A percentile compares a stretch with the other conserved stretches of the same genome.
These are phyloP conservation scores for Monosporozyma aerobia DNA, from an alignment of 805 yeast species.

Conservation along the genomic window DNA sequence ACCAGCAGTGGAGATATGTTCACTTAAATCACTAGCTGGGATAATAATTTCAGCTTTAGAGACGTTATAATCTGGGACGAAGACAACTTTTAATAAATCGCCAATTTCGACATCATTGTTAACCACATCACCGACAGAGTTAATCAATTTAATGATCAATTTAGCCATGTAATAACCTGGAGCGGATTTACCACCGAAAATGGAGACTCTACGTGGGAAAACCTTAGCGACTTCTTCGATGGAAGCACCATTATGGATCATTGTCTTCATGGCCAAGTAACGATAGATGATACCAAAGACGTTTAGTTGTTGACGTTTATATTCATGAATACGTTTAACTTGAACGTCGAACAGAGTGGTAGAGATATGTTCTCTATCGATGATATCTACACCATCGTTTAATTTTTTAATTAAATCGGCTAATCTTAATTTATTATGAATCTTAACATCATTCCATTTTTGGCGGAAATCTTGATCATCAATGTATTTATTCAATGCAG, in stretches of 20 bases:
- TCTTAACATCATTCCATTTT: slow-evolving; percentile 65
- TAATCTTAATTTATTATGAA: slow-evolving; percentile 56
- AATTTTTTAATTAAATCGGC: slow-evolving; percentile 56
- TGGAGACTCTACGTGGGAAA: slow-evolving; percentile 64
- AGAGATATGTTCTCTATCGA: slow-evolving; percentile 45
- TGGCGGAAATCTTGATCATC: slow-evolving; percentile 60
- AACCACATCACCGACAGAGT: slow-evolving; percentile 70
- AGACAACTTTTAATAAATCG: slow-evolving; percentile 74
- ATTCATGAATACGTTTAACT: slow-evolving; percentile 92
- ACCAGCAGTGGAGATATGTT: slow-evolving; percentile 95
- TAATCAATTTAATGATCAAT: slow-evolving; percentile 76
- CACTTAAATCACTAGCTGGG: slow-evolving; percentile 85
- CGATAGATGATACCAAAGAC: slow-evolving; percentile 83
- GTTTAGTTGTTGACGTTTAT: slow-evolving; percentile 89
- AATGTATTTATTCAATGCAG: slow-evolving; percentile 54
- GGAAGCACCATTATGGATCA: slow-evolving; percentile 34
- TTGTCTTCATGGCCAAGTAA: slow-evolving; percentile 62
- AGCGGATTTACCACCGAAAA: slow-evolving; percentile 93
- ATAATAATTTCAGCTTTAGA: slow-evolving; percentile 86
- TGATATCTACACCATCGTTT: slow-evolving; percentile 46
- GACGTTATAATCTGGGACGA: slow-evolving; percentile 87
- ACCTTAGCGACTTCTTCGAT: slow-evolving; percentile 49
- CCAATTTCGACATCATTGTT: slow-evolving; percentile 69
- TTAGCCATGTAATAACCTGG: slow-evolving; percentile 98
- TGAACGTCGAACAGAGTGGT: slow-evolving; percentile 79